Evolutionary conservation across 345 rosid genomes (phyloP), one percentile per base, ranked within the genome.

Genomic region (Eucalyptus lansdowneana): DNA sequence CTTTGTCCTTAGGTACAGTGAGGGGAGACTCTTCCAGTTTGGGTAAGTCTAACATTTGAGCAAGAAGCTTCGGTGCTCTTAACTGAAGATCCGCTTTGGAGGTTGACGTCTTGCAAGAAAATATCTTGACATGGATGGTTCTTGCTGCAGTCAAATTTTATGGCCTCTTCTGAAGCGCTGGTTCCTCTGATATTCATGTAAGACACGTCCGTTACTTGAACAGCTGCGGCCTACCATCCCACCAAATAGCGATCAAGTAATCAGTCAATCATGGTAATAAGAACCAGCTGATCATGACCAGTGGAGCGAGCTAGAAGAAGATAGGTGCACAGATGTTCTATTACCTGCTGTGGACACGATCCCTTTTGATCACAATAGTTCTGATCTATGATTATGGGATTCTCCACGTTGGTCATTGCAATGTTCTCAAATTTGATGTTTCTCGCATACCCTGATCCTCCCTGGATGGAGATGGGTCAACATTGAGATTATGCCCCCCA

Each of bases 371-470:
- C 99, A 86, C 99, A 97, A 42, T 97, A 97, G 90, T 96, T 90
- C 86, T 97, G 98, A 90, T 97, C 92, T 40, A 97, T 94, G 88
- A 97, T 95, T 56, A 96, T 96, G 16, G 99, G 99, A 86, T 96
- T 96, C 86, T 87, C 92, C 86, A 97, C 98, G 86, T 97, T 96
- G 50, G 85, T 67, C 97, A 97, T 96, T 8, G 69, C 69, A 5
- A 96, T 89, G 65, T 97, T 94, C 89, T 93, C 94, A 50, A 97
- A 97, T 51, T 90, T 85, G 81, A 97, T 94, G 91, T 95, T 94
- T 40, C 86, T 95, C 9, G 96, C 99, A 89, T 92, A 94, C 31
- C 99, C 99, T 14, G 92, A 95, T 40, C 99, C 99, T 90, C 99
- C 99, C 99, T 96, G 87, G 50, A 87, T 14, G 47, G 29, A 76